Evolutionary conservation across 805 yeast species (phyloP), one percentile per base, ranked within the genome.

Genomic region (Geotrichum ghanense): DNA sequence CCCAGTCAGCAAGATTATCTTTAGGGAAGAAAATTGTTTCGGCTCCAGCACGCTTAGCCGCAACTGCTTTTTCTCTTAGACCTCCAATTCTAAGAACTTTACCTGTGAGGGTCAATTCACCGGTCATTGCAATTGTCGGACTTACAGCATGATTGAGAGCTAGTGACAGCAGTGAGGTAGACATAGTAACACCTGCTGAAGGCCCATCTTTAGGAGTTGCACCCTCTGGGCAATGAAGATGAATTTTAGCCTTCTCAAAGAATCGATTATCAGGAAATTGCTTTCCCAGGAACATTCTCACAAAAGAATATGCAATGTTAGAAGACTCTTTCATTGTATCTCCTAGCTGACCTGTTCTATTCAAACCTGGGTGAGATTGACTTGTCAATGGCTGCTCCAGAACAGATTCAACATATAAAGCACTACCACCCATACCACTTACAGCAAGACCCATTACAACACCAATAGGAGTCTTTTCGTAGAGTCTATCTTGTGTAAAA

Each of bases 281-380:
- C 59, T 79, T 79, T 22, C 84, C 76, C 70, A 88, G 65, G 60
- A 68, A 87, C 88, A 83, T 86, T 61, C 83, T 81, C 17, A 95
- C 76, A 64, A 85, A 89, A 2, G 97, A 84, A 65, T 87, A 90
- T 1, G 98, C 95, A 60, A 92, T 81, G 45, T 83, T 76, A 2
- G 95, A 83, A 3, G 95, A 85, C 68, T 92, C 98, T 60, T 87
- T 87, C 96, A 92, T 90, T 41, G 90, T 97, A 56, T 90, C 97
- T 54, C 95, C 95, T 53, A 92, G 74, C 62, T 87, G 90, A 55
- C 99, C 99, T 2, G 99, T 92, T 42, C 87, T 77, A 50, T 79
- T 81, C 47, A 83, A 64, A 39, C 69, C 65, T 16, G 87, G 76
- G 37, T 72, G 71, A 16, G 75, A 68, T 46, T 78, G 74, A 46